A percentile compares a stretch with the other conserved stretches of the same genome.
These are phyloP conservation scores for Aspergillus affinis DNA, from an alignment of 495 filamentous ascomycete genomes.

Conservation along the genomic window DNA sequence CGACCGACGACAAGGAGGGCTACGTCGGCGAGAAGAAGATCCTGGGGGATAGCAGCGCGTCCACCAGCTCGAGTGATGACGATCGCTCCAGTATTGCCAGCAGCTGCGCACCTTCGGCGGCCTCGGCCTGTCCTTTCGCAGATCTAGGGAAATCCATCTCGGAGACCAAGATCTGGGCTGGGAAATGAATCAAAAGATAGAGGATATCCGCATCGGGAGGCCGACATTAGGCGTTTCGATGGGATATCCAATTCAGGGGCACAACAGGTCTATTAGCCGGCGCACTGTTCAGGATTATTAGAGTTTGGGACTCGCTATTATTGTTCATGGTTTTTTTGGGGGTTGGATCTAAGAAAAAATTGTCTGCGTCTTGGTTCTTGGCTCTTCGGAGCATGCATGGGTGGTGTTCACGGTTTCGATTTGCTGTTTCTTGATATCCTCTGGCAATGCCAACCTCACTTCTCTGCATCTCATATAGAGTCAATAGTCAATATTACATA, in stretches of 20 bases:
- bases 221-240: constrained; percentile 1
- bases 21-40: constrained; percentile 54
- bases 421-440: constrained; percentile 8
- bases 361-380: background rate
- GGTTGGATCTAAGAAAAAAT: background rate
- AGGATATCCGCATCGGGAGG: background rate
- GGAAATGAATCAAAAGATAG: constrained; percentile 12
- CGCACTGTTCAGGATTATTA: constrained; percentile 4
- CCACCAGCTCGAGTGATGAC: constrained; percentile 34
- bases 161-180: constrained; percentile 44
- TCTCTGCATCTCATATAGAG: background rate
- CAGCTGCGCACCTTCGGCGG: constrained; percentile 23
- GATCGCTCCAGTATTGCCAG: constrained; percentile 34
- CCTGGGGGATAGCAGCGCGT: constrained; percentile 32
- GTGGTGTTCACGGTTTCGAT: constrained; percentile 13
- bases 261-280: constrained; percentile 12
- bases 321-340: background rate
- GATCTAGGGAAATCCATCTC: constrained; percentile 26
- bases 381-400: constrained; percentile 12
- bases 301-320: constrained; percentile 1
- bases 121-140: constrained; percentile 39
- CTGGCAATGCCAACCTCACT: background rate
- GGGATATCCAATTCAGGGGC: constrained; percentile 6
- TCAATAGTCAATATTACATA: background rate
- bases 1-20: constrained; percentile 59